Evolutionary conservation across 164 flowering plant species (phyloP), one percentile per base, ranked within the genome.

Genomic region (Nymphaea thermarum): DNA sequence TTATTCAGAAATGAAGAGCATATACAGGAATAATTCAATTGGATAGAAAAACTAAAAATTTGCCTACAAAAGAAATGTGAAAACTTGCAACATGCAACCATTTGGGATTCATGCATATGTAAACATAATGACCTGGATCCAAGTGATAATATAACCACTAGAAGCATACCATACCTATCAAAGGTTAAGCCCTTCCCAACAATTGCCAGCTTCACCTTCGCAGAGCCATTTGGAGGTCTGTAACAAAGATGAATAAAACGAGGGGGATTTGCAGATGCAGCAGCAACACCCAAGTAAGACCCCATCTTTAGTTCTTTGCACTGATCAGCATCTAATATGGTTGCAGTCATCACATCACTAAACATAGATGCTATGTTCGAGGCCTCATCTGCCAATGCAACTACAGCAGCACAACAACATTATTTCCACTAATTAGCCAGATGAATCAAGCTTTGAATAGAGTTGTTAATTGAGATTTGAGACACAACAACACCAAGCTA

Each of bases 121-220:
- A 25, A 25, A 25, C 36, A 25, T 25, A 25, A 25, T 25, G 36
- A 25, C 36, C 36, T 25, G 36, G 36, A 25, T 25, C 36, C 1
- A 25, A 25, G 36, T 25, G 36, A 25, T 25, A 25, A 25, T 51
- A 2, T 51, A 51, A 51, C 14, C 57, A 10, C 14, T 8, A 61
- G 69, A 66, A 17, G 25, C 18, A 63, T 51, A 6, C 45, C 67
- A 63, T 63, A 91, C 98, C 99, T 94, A 85, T 94, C 99, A 81
- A 94, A 94, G 7, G 99, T 94, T 76, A 94, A 79, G 41, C 99
- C 99, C 75, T 94, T 94, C 65, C 99, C 99, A 68, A 94, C 97
- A 65, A 90, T 80, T 0, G 76, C 99, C 79, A 94, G 77, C 74
- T 87, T 94, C 70, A 78, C 69, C 70, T 87, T 91, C 64, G 77